Evolutionary conservation across 139 green algal species (phyloP).

Genomic region (Volvox reticuliferus): DNA sequence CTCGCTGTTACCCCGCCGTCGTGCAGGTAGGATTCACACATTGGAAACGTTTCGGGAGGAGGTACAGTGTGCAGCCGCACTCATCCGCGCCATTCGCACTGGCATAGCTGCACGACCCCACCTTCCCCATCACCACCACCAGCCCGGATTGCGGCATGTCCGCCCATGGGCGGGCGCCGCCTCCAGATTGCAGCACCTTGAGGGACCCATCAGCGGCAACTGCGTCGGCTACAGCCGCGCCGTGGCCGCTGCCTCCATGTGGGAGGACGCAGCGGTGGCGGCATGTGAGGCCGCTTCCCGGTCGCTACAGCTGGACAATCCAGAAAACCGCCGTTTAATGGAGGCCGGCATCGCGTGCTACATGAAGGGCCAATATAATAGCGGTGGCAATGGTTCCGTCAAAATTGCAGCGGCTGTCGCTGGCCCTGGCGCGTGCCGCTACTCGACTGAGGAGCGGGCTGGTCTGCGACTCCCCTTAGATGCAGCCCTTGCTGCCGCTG

Average conservation of each 20-base stretch:
- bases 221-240: conserved; percentile 36
- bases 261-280: conserved; percentile 15
- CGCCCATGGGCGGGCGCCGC: too few relatives aligned
- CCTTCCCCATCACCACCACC: not conserved
- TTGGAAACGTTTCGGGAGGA: not conserved
- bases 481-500: not conserved
- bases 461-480: too few relatives aligned
- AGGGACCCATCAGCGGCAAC: not conserved
- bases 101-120: not conserved
- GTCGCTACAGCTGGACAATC: not conserved
- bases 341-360: not conserved
- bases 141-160: not conserved
- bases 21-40: conserved; percentile 33
- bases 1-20: not conserved
- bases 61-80: not conserved
- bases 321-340: not conserved
- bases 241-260: conserved; percentile 3
- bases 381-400: not conserved
- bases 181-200: not conserved
- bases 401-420: not conserved
- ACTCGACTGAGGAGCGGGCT: not conserved
- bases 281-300: not conserved
- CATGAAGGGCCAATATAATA: not conserved
- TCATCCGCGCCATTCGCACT: not conserved
- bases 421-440: not conserved